Evolutionary conservation across 352 stramenopile genomes (phyloP).

Genomic region (Globisporangium rhizosaccharum): DNA sequence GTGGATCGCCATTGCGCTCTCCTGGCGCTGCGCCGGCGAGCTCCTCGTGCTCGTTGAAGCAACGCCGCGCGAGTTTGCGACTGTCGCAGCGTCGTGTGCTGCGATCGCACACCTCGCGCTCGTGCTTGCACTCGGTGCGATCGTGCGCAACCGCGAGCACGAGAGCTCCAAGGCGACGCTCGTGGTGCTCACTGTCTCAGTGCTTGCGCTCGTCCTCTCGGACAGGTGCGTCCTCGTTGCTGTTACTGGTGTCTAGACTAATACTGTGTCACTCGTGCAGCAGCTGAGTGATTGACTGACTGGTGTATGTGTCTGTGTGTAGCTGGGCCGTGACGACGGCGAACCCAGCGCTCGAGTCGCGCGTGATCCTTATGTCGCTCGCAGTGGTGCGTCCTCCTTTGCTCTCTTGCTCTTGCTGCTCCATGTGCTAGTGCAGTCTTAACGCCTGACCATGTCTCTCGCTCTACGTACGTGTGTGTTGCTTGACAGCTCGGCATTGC

Average conservation of each 20-base stretch:
- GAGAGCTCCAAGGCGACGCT: constrained; percentile 53
- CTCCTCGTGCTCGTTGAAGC: constrained; percentile 55
- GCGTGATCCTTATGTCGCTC: constrained; percentile 72
- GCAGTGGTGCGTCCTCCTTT: constrained; percentile 42
- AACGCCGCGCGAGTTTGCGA: constrained; percentile 36
- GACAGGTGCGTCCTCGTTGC: constrained; percentile 38
- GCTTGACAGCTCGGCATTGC: constrained; percentile 47
- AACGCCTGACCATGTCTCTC: background rate
- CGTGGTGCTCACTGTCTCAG: constrained; percentile 29
- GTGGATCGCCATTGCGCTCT: constrained; percentile 78
- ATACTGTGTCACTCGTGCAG: background rate
- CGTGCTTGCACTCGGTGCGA: constrained; percentile 36
- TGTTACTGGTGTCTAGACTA: background rate
- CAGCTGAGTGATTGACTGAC: background rate
- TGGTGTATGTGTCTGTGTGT: constrained; percentile 13
- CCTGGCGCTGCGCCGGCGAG: constrained; percentile 69
- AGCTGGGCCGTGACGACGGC: constrained; percentile 48
- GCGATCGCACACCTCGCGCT: constrained; percentile 54
- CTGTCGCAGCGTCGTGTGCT: constrained; percentile 30
- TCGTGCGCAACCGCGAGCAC: constrained; percentile 47
- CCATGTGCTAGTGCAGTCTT: background rate
- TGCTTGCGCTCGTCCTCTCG: constrained; percentile 50
- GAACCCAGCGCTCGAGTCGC: constrained; percentile 48
- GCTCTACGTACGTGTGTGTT: constrained; percentile 3
- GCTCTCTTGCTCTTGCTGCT: background rate